Percentiles rank a stretch among this genome's conserved stretches.
phyloP scores from a whole-genome alignment of 352 stramenopile genomes.

The Globisporangium polare region DNA sequence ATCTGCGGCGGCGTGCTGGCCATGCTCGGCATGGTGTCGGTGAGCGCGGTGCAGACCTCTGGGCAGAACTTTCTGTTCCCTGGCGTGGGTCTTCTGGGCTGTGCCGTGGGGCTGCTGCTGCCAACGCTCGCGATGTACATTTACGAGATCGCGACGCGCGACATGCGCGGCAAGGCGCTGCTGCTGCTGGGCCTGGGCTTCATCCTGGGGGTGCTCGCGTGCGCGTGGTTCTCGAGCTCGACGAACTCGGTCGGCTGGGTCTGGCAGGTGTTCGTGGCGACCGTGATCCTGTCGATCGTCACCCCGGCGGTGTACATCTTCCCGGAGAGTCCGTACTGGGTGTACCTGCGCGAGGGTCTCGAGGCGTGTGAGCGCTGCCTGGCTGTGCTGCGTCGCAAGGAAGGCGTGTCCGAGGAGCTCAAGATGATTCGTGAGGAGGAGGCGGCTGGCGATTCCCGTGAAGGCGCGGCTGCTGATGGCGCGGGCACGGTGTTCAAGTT shows the following conservation, averaged over 20 bases:
- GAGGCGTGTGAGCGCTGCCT: slow-evolving; percentile 73
- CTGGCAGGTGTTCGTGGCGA: slow-evolving; percentile 82
- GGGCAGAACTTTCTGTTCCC: slow-evolving; percentile 57
- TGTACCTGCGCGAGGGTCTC: slow-evolving; percentile 71
- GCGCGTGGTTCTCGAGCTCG: slow-evolving; percentile 65
- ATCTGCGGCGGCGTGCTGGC: slow-evolving; percentile 61
- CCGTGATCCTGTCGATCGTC: slow-evolving; percentile 73
- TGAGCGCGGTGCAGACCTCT: slow-evolving; percentile 52
- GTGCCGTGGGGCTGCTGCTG: slow-evolving; percentile 56
- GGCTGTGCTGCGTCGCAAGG: slow-evolving; percentile 70
- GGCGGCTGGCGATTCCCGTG: slow-evolving; percentile 25
- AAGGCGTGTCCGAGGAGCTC: slow-evolving; percentile 68
- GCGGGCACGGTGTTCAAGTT: slow-evolving; percentile 58
- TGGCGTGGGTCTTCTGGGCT: slow-evolving; percentile 58
- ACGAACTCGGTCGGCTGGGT: slow-evolving; percentile 77
- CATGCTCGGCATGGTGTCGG: slow-evolving; percentile 65
- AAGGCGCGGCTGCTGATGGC: slow-evolving; percentile 21
- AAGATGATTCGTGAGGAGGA: slow-evolving; percentile 78
- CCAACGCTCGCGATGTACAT: slow-evolving; percentile 81
- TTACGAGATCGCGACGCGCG: slow-evolving; percentile 81
- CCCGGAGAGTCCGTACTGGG: slow-evolving; percentile 83
- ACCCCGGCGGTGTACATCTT: slow-evolving; percentile 83
- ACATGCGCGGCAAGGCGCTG: slow-evolving; percentile 81
- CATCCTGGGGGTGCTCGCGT: slow-evolving; percentile 53
- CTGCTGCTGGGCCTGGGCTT: slow-evolving; percentile 72